Evolutionary conservation across 768 basidiomycete species (phyloP), one percentile per base, ranked within the genome.

Genomic region (Dacryopinax spathularia): DNA sequence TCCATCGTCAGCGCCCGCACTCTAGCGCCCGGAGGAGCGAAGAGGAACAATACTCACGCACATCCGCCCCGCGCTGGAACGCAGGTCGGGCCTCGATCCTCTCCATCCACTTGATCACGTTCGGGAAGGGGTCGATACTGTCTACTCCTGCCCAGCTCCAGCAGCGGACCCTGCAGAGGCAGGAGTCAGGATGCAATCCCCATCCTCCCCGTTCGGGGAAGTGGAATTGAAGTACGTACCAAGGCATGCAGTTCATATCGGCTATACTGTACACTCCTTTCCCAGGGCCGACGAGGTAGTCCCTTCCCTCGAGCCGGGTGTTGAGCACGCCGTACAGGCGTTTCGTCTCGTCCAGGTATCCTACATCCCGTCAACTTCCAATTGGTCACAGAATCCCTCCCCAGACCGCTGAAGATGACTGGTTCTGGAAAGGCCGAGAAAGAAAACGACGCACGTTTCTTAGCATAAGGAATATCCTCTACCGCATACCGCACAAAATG

Each of bases 261-360:
- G 62, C 67, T 22, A 68, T 66, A 9, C 66, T 66, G 62, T 66
- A 68, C 29, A 12, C 16, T 9, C 67, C 67, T 33, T 61, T 63
- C 1, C 66, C 67, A 4, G 44, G 25, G 10, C 67, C 67, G 29
- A 66, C 66, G 22, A 68, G 63, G 62, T 63, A 68, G 18, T 68
- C 67, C 27, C 65, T 36, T 6, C 62, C 64, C 37, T 60, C 41
- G 12, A 70, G 61, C 9, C 66, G 66, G 18, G 64, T 60, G 33
- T 67, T 65, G 33, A 70, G 65, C 3, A 70, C 69, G 22, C 63
- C 60, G 64, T 68, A 68, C 25, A 68, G 43, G 12, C 69, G 64
- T 60, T 66, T 67, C 13, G 65, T 65, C 63, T 69, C 69, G 33
- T 68, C 64, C 9, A 27, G 33, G 63, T 69, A 70, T 6, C 66